Percentiles rank a stretch among this genome's conserved stretches.
These are phyloP conservation scores for Anthostomella pinea DNA, from an alignment of 2,329 filamentous ascomycete genomes.

Conservation along the genomic window DNA sequence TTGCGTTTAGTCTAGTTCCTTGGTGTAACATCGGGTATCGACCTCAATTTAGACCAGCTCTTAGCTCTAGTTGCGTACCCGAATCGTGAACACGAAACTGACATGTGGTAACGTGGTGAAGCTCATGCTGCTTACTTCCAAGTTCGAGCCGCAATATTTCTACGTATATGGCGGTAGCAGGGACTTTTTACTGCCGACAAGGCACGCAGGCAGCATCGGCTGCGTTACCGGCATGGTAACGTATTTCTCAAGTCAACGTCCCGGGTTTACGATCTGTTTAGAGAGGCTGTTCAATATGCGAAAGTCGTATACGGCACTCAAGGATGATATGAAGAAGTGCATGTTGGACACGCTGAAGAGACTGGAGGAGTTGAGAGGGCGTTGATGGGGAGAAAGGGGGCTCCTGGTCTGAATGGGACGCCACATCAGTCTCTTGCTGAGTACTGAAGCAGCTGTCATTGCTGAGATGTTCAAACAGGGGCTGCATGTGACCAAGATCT, in stretches of 20 bases:
- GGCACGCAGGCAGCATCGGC: constrained; percentile 38
- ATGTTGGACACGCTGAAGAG: constrained; percentile 39
- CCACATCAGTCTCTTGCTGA: neutral
- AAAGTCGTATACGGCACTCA: constrained; percentile 39
- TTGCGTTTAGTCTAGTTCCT: constrained; percentile 25
- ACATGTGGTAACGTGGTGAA: constrained; percentile 30
- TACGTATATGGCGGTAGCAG: constrained; percentile 43
- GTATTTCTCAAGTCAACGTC: constrained; percentile 44
- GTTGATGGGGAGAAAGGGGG: constrained; percentile 7
- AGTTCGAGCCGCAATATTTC: constrained; percentile 38
- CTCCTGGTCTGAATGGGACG: neutral
- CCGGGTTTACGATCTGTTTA: constrained; percentile 40
- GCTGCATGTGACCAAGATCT: too few species aligned
- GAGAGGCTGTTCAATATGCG: constrained; percentile 40
- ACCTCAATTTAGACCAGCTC: too few species aligned
- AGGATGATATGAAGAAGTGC: constrained; percentile 40
- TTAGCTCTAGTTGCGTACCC: constrained; percentile 23
- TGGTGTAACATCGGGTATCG: constrained; percentile 31
- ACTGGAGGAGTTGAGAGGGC: constrained; percentile 33
- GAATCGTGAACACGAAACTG: constrained; percentile 28
- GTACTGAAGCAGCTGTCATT: too few species aligned
- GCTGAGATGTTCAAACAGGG: too few species aligned
- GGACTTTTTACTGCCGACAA: constrained; percentile 41
- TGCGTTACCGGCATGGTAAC: constrained; percentile 47
- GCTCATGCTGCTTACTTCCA: constrained; percentile 30